A percentile compares a stretch with the other conserved stretches of the same genome.
These are phyloP conservation scores for Cunninghamia lanceolata DNA, from an alignment of 75 land plant species.

Conservation along the genomic window DNA sequence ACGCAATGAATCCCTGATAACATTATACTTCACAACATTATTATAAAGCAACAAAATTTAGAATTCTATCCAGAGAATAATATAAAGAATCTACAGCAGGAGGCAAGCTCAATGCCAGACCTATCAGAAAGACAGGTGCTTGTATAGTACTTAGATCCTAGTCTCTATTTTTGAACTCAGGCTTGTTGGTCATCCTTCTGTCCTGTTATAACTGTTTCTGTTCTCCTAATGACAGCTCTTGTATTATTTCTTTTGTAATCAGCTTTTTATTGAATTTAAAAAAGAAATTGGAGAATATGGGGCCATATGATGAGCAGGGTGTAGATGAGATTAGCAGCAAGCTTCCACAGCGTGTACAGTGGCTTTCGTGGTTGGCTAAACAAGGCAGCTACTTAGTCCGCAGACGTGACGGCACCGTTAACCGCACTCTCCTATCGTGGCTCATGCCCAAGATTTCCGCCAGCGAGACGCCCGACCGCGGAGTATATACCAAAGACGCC, in stretches of 20 bases:
- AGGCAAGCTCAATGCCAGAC: constrained; percentile 15
- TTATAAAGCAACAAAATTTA: too few species aligned
- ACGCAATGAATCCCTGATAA: constrained; percentile 31
- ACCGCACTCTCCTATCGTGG: constrained; percentile 42
- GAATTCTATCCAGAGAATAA: constrained; percentile 26
- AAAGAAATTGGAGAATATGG: constrained; percentile 1
- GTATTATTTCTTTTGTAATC: too few species aligned
- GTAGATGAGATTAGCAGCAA: constrained; percentile 7
- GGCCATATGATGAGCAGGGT: constrained; percentile 13
- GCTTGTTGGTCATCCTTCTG: too few species aligned
- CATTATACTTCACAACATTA: constrained; percentile 42
- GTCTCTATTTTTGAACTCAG: too few species aligned
- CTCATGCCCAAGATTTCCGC: constrained; percentile 24
- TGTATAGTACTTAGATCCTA: too few species aligned
- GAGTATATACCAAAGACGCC: constrained; percentile 51
- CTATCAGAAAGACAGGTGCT: too few species aligned
- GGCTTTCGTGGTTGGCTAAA: constrained; percentile 24
- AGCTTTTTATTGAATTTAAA: too few species aligned
- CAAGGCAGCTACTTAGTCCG: background rate
- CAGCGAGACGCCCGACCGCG: constrained; percentile 24
- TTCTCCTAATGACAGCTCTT: too few species aligned
- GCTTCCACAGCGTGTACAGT: constrained; percentile 14
- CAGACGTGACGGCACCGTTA: constrained; percentile 58
- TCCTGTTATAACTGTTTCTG: too few species aligned
- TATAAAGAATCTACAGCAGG: constrained; percentile 41